Evolutionary conservation across 371 early-diverging fungal genomes (phyloP), one percentile per base, ranked within the genome.

Genomic region (Parasitella parasitica): DNA sequence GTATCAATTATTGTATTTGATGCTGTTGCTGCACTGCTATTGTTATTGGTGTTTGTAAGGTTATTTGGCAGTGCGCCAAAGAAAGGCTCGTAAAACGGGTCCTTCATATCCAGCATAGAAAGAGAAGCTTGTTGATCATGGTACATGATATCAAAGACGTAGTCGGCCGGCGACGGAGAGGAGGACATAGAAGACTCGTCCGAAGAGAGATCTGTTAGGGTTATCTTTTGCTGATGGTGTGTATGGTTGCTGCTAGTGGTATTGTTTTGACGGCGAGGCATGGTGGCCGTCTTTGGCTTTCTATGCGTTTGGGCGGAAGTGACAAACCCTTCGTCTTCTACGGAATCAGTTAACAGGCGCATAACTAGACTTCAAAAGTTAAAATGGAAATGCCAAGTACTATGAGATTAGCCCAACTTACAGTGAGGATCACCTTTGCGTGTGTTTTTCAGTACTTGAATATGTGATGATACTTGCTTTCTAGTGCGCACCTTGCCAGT

Each of bases 391-490:
- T 7, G 2, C 18, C 4, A 20, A 20, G 27, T 12, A 6, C 6
- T 13, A 36, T 6, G 16, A 8, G 2, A 5, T 38, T 32, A 32
- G n/a, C 7, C 20, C 24, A 16, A 20, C 80, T 72, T 82, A 83
- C 86, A 86, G 6, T 81, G 78, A 27, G 78, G 73, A 34, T 85
- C 85, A 13, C 82, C 78, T 66, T 89, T 89, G 64, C 89, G 75
- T 7, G 86, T 88, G 55, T 91, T 87, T 49, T 86, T 88, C 61
- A 89, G 75, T 2, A 91, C 91, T 70, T 91, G 91, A 34, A 91
- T 89, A 61, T 91, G 91, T 4, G 89, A 90, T 1, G 90, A 90
- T 4, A 91, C 90, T 69, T 91, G 91, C 66, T 91, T 91, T 35
- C 89, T 81, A 4, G 90, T 82, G 12, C 91, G 84, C 18, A 77